These are phyloP conservation scores for Poronia punctata DNA, from an alignment of 495 filamentous ascomycete genomes.

Conservation along the genomic window DNA sequence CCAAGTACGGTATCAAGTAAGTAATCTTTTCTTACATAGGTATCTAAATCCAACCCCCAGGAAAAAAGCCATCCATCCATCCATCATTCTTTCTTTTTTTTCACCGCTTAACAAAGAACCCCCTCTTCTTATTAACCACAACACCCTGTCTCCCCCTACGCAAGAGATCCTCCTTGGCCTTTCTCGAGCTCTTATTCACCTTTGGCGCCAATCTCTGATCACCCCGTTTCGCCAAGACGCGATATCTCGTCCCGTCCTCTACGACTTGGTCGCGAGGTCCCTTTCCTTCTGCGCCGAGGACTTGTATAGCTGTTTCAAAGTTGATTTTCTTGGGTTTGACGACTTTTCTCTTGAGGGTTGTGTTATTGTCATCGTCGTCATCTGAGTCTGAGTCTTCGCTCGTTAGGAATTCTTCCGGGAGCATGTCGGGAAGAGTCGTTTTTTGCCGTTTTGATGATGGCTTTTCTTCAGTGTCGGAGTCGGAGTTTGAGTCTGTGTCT, in stretches of 20 bases:
- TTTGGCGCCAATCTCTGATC: conserved; percentile 35
- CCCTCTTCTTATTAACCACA: conserved; percentile 20
- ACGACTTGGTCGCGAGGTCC: conserved; percentile 29
- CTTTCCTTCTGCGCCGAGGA: conserved; percentile 20
- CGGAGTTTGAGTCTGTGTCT: conserved; percentile 6
- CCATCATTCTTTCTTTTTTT: background rate
- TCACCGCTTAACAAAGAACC: conserved; percentile 35
- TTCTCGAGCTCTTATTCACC: conserved; percentile 22
- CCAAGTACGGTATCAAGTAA: too few relatives aligned
- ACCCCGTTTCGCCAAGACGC: conserved; percentile 26
- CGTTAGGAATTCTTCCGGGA: conserved; percentile 38
- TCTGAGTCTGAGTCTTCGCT: too few relatives aligned
- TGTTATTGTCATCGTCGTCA: conserved; percentile 29
- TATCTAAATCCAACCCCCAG: too few relatives aligned
- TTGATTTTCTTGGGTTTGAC: conserved; percentile 30
- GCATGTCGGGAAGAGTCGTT: conserved; percentile 27
- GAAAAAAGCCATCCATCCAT: too few relatives aligned
- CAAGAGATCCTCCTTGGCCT: conserved; percentile 30
- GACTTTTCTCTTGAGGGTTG: conserved; percentile 13
- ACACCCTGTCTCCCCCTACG: conserved; percentile 21
- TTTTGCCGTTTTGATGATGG: conserved; percentile 13
- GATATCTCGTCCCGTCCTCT: conserved; percentile 35
- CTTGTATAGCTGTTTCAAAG: conserved; percentile 19
- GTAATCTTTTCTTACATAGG: too few relatives aligned
- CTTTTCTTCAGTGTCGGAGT: conserved; percentile 12